Evolutionary conservation across 2,329 filamentous ascomycete species (phyloP).

Genomic region (Colletotrichum melonis): DNA sequence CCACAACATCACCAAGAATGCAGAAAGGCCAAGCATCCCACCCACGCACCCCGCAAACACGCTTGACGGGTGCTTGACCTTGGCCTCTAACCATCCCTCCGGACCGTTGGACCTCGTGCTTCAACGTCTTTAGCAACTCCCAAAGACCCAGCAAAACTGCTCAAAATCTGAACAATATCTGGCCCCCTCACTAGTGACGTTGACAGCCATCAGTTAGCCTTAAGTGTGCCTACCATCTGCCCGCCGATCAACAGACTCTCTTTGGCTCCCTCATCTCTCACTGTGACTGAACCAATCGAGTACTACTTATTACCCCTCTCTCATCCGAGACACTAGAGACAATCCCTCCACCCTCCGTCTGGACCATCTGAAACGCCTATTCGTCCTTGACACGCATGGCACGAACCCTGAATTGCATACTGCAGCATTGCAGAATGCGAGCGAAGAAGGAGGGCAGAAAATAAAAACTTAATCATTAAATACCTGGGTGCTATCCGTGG

Average conservation of each 20-base stretch:
- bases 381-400: constrained; percentile 27
- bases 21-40: background rate
- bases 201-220: background rate
- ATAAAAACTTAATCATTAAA: constrained; percentile 22
- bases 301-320: background rate
- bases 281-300: background rate
- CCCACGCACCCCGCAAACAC: constrained; percentile 2
- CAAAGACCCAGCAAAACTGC: background rate
- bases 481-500: constrained; percentile 12
- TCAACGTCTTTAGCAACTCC: background rate
- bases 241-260: background rate
- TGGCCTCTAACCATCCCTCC: background rate
- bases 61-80: background rate
- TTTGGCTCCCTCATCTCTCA: background rate
- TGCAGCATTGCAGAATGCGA: background rate
- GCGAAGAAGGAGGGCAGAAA: background rate
- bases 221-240: background rate
- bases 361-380: constrained; percentile 27
- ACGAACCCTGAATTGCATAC: background rate
- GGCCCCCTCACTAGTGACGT: background rate
- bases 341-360: constrained; percentile 10
- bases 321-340: background rate
- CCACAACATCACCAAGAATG: constrained; percentile 3
- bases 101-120: background rate
- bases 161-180: background rate